Conservation (phyloP, 129 eudicot genomes). For the Chrysanthemum lavandulifolium region DNA sequence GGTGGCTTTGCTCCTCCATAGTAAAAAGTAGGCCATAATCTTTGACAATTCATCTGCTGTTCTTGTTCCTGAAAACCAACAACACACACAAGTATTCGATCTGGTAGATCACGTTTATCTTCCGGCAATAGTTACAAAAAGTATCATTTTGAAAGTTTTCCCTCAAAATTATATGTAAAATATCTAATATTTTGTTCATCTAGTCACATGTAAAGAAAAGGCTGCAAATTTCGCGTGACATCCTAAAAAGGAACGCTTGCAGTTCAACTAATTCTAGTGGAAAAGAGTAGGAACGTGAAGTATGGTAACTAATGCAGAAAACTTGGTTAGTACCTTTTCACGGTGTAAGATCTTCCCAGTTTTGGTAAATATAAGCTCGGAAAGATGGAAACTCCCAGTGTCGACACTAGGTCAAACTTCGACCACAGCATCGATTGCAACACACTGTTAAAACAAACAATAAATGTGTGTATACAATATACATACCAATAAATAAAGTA, state of each 20-base stretch:
- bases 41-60: conserved; percentile 88
- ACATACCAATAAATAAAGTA: background rate
- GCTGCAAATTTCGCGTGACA: background rate
- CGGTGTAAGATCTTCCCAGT: conserved; percentile 83
- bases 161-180: background rate
- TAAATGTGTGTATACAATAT: background rate
- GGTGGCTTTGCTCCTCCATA: conserved; percentile 90
- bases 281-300: background rate
- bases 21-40: conserved; percentile 83
- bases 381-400: conserved; percentile 66
- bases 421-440: conserved; percentile 84
- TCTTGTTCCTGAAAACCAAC: conserved; percentile 45
- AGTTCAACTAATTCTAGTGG: background rate
- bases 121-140: background rate
- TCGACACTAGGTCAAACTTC: conserved; percentile 81
- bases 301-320: background rate
- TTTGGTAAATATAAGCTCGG: conserved; percentile 93
- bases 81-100: background rate
- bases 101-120: background rate
- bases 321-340: conserved; percentile 57
- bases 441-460: conserved; percentile 55
- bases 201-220: background rate
- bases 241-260: background rate
- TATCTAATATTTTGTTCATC: background rate
- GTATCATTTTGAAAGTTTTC: background rate